phyloP scores from a whole-genome alignment of 352 stramenopile species.

The Phytophthora capsici region DNA sequence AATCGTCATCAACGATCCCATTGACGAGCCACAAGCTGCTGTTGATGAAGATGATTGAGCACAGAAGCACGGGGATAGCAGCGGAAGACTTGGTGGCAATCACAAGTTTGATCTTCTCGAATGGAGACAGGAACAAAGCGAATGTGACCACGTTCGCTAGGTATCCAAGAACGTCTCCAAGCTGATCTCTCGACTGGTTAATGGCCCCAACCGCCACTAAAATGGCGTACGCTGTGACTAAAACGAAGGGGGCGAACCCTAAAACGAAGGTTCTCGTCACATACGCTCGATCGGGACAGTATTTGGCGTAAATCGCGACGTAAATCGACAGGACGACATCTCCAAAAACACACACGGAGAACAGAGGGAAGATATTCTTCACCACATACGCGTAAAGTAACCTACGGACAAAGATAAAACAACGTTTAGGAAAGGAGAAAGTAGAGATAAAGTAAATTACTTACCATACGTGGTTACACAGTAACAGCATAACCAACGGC shows the following conservation, averaged over 20 bases:
- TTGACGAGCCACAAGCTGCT: slow-evolving; percentile 62
- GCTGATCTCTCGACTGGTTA: slow-evolving; percentile 28
- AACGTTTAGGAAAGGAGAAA: too few species aligned
- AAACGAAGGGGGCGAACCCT: slow-evolving; percentile 5
- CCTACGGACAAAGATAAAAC: slow-evolving; percentile 3
- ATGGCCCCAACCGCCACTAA: slow-evolving; percentile 23
- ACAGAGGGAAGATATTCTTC: slow-evolving; percentile 36
- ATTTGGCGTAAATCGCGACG: slow-evolving; percentile 31
- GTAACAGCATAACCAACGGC: slow-evolving; percentile 25
- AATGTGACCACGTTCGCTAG: slow-evolving; percentile 30
- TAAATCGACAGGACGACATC: slow-evolving; percentile 28
- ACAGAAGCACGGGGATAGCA: slow-evolving; percentile 64
- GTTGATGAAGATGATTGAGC: slow-evolving; percentile 51
- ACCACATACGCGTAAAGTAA: slow-evolving; percentile 35
- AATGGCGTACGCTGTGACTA: slow-evolving; percentile 30
- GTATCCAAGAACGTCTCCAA: slow-evolving; percentile 27
- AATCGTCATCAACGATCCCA: slow-evolving; percentile 49
- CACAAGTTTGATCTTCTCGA: slow-evolving; percentile 39
- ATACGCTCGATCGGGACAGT: slow-evolving; percentile 26
- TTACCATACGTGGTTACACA: slow-evolving; percentile 44
- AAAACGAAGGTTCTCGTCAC: slow-evolving; percentile 12
- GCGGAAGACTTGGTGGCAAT: slow-evolving; percentile 33
- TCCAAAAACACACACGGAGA: slow-evolving; percentile 36
- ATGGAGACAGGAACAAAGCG: slow-evolving; percentile 35
- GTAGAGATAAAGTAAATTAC: background rate